Percentiles rank a stretch among this genome's conserved stretches.
phyloP scores from a whole-genome alignment of 371 early-diverging fungal genomes.

The Batkoa obscura region DNA sequence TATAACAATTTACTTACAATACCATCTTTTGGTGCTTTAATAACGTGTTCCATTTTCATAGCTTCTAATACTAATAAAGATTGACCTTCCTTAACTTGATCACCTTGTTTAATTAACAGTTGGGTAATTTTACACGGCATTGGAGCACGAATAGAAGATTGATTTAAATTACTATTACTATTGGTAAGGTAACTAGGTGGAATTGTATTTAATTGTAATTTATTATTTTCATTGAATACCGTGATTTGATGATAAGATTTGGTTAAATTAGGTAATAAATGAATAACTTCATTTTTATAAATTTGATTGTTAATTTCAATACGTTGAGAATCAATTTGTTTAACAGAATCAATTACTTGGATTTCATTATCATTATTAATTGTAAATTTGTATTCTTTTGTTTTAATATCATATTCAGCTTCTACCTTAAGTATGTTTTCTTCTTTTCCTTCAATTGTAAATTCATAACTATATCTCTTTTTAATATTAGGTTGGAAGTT shows the following conservation, averaged over 20 bases:
- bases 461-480: slow-evolving; percentile 14
- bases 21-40: slow-evolving; percentile 67
- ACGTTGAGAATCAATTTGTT: not conserved
- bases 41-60: slow-evolving; percentile 96
- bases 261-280: too few relatives aligned
- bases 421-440: slow-evolving; percentile 12
- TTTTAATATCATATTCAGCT: not conserved
- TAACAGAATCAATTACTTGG: not conserved
- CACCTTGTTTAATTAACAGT: slow-evolving; percentile 60
- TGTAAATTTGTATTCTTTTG: not conserved
- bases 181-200: too few relatives aligned
- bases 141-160: slow-evolving; percentile 46
- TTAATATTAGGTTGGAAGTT: slow-evolving; percentile 30
- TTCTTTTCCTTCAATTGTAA: slow-evolving; percentile 16
- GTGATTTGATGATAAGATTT: too few relatives aligned
- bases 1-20: slow-evolving; percentile 41
- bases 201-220: too few relatives aligned
- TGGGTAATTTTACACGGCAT: slow-evolving; percentile 94
- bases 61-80: slow-evolving; percentile 79
- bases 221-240: too few relatives aligned
- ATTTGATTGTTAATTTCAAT: too few relatives aligned
- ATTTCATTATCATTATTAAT: not conserved
- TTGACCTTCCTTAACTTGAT: slow-evolving; percentile 62
- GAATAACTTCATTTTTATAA: too few relatives aligned
- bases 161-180: too few relatives aligned